Evolutionary conservation across 2,329 filamentous ascomycete genomes (phyloP).

Genomic region (Coniosporium tulheliwenetii): DNA sequence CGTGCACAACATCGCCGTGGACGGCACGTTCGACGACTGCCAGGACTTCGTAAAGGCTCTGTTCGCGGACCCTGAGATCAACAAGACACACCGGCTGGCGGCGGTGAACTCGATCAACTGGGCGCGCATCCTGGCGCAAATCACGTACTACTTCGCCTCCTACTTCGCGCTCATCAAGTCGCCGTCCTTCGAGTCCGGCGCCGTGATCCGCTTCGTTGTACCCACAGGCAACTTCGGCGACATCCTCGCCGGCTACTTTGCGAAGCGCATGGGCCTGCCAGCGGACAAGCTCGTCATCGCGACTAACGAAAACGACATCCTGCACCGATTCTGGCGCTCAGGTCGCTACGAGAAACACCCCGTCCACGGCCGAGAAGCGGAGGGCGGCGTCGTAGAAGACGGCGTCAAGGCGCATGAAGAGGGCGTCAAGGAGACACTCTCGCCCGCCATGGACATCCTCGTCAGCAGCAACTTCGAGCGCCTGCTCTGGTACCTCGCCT

Average conservation of each 20-base stretch:
- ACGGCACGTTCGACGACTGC: slow-evolving; percentile 91
- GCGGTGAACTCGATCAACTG: slow-evolving; percentile 97
- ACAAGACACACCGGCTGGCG: slow-evolving; percentile 66
- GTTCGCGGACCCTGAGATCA: slow-evolving; percentile 74
- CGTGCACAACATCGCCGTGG: slow-evolving; percentile 80
- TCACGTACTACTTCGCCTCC: slow-evolving; percentile 90
- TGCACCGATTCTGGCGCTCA: slow-evolving; percentile 87
- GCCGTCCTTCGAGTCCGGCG: slow-evolving; percentile 40
- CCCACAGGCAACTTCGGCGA: slow-evolving; percentile 96
- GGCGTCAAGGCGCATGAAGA: slow-evolving; percentile 47
- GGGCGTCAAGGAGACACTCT: slow-evolving; percentile 80
- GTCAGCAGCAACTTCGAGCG: slow-evolving; percentile 96
- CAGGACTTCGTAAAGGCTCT: slow-evolving; percentile 93
- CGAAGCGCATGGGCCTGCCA: slow-evolving; percentile 76
- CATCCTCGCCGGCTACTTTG: slow-evolving; percentile 86
- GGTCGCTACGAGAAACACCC: slow-evolving; percentile 80
- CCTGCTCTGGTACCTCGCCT: slow-evolving; percentile 82
- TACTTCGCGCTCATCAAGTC: slow-evolving; percentile 67
- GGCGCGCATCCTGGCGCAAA: slow-evolving; percentile 88
- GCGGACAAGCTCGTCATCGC: slow-evolving; percentile 79
- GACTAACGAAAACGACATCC: slow-evolving; percentile 95
- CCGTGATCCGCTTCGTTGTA: slow-evolving; percentile 70
- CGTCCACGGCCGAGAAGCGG: slow-evolving; percentile 39
- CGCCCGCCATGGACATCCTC: slow-evolving; percentile 94
- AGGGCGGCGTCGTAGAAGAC: slow-evolving; percentile 38